Conservation (phyloP, 2,329 filamentous ascomycete species). For the Diaporthe helianthi region DNA sequence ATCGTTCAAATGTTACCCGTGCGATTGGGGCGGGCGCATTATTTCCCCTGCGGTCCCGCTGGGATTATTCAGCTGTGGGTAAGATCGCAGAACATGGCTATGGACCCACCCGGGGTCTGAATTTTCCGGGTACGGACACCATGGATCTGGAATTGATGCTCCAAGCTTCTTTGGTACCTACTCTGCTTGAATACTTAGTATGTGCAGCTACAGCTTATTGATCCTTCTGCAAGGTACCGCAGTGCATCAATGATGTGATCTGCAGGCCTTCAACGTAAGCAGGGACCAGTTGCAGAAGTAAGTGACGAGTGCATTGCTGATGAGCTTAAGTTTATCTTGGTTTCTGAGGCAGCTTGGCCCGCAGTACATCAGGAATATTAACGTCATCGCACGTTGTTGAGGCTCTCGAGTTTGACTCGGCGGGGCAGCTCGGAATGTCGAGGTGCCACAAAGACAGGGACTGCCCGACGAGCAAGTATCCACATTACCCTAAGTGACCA, state of each 20-base stretch:
- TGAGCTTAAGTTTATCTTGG: too few species aligned
- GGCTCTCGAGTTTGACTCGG: background rate
- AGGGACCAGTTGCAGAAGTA: too few species aligned
- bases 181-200: too few species aligned
- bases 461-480: background rate
- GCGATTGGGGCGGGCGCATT: constrained; percentile 3
- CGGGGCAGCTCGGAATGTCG: constrained; percentile 10
- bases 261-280: background rate
- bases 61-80: constrained; percentile 4
- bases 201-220: background rate
- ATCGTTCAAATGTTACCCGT: background rate
- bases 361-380: background rate
- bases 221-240: background rate
- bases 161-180: too few species aligned
- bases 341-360: background rate
- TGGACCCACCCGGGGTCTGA: background rate
- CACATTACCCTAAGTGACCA: constrained; percentile 13
- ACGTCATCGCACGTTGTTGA: constrained; percentile 15
- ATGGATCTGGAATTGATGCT: background rate
- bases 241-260: too few species aligned
- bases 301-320: background rate
- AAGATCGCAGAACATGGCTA: background rate
- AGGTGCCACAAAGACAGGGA: constrained; percentile 16
- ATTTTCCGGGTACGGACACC: background rate
- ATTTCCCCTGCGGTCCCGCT: constrained; percentile 15